Base-by-base conservation (phyloP, 352 stramenopile genomes). In the Globisporangium abappressorium region DNA sequence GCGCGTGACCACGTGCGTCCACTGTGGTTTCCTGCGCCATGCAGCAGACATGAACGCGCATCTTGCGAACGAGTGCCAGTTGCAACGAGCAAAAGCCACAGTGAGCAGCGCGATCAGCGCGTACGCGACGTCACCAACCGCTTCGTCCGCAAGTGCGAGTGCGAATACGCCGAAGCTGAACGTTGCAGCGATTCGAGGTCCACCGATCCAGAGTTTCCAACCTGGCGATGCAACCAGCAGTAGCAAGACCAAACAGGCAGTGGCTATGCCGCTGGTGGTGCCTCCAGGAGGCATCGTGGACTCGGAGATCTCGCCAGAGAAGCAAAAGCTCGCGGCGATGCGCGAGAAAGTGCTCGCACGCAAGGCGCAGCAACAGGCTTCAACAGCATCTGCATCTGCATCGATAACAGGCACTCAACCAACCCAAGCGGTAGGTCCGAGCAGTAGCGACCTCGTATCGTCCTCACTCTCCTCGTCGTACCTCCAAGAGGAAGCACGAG, bases 261-360 rank as follows among this genome's bases (percentile, higher is more conserved):
- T 59, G 11, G 62, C 62, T 34, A 68, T 51, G 26, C 49, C 57
- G 18, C 62, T 72, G 33, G 55, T 30, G 5, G 47, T 64, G 2
- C 64, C 64, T 30, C 56, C 41, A 3, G 47, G 46, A 20, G n/a
- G 46, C 54, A 51, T 64, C 53, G 41, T 34, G 43, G 26, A 75
- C 47, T 59, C 36, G 58, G 30, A 72, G 56, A 41, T 59, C 5
- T 60, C 53, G n/a, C 64, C 65, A 1, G 77, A 84, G 53, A 71
- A 75, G 55, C 60, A 71, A 22, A 84, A 79, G 47, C 61, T 87
- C 22, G 79, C 79, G 18, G 62, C 53, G 38, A 80, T 90, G 72
- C 79, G 78, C n/a, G 73, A 79, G 34, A 79, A 77, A 59, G 76
- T 87, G 33, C 68, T 81, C 8, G 72, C 71, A 30, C 70, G 79